Conservation (phyloP, 345 rosid genomes). For the Sisymbrium altissimum region DNA sequence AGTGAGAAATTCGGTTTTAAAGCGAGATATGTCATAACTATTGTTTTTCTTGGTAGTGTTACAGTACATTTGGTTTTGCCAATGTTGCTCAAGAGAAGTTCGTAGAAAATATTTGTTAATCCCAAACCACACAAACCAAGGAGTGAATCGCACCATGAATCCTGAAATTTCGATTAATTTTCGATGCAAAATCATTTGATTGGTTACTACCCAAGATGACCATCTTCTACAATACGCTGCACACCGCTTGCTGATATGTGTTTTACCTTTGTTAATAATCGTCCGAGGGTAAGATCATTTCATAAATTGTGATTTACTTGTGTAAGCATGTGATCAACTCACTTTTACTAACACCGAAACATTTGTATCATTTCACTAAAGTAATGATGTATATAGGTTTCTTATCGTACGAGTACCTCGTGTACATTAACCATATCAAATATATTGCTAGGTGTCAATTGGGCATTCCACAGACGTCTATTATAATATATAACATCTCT, state of each 20-base stretch:
- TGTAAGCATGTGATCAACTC: background rate
- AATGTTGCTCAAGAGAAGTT: background rate
- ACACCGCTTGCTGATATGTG: background rate
- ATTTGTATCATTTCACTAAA: background rate
- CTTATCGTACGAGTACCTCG: background rate
- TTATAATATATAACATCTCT: background rate
- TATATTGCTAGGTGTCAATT: background rate
- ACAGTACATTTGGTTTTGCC: background rate
- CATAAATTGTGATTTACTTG: background rate
- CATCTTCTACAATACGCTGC: constrained; percentile 10
- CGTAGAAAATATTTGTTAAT: background rate
- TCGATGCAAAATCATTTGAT: background rate
- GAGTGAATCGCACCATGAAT: background rate
- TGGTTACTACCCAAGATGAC: constrained; percentile 12
- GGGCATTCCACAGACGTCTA: background rate
- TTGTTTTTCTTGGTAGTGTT: constrained; percentile 47
- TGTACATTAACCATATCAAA: background rate
- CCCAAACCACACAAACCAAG: background rate
- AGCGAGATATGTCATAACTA: constrained; percentile 46
- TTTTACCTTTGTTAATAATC: background rate
- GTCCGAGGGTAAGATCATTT: background rate
- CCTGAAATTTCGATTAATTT: background rate
- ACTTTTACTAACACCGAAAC: background rate
- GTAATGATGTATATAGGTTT: constrained; percentile 2
- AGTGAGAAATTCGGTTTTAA: constrained; percentile 36